Evolutionary conservation across 768 basidiomycete species (phyloP), one percentile per base, ranked within the genome.

Genomic region (Termitomyces sp.): DNA sequence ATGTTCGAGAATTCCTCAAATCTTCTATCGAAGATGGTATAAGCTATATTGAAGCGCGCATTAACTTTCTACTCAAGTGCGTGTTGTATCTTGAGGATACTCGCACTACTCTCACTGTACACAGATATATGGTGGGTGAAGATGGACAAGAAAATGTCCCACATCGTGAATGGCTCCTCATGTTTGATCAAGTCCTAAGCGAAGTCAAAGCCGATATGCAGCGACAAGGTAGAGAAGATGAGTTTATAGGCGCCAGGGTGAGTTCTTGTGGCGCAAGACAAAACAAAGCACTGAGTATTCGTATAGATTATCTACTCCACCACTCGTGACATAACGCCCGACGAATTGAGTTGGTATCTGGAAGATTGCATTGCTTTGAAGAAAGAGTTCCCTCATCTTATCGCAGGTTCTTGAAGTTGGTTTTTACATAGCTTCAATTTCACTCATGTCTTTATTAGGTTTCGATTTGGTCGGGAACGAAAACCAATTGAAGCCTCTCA

Each of bases 391-490:
- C 89, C 89, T 22, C 79, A 89, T 62, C 70, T 89, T 34, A 86
- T 92, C 46, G 81, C 82, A 43, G 89, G 88, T 83, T n/a, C 49
- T 12, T 53, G 52, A n/a, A n/a, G 46, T 5, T 27, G 43, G 42
- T n/a, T 18, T 55, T 18, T 10, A 34, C 13, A 22, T 6, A 30
- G 27, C 14, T 34, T n/a, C 8, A 45, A 48, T 61, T 32, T 40
- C 33, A 14, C 47, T 55, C 50, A 40, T 46, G 18, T 57, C 47
- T 39, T 20, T 10, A 26, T 3, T 56, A 88, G 89, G 88, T 3
- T 93, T 91, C 63, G 90, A 92, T 72, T 78, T 92, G 20, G 89
- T 91, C n/a, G 89, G 89, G 4, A 77, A 86, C 47, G 89, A 92
- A 65, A 85, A 91, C 65, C 71, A 70, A 6, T 63, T 82, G 24